These are phyloP conservation scores for Plantago rigida DNA, from an alignment of 305 asterid genomes.

Conservation along the genomic window DNA sequence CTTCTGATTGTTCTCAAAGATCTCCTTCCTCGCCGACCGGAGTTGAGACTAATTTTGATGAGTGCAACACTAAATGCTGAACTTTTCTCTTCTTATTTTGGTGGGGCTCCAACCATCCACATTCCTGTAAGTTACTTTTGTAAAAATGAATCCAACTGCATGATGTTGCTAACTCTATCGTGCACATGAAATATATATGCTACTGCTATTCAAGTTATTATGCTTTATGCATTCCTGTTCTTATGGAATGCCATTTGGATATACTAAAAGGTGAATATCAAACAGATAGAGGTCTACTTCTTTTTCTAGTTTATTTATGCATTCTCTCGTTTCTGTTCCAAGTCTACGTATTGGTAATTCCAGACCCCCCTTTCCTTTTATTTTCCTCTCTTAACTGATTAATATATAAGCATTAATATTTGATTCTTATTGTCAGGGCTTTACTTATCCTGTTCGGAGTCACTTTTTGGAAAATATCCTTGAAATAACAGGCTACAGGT, in stretches of 20 bases:
- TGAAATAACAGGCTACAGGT: conserved; percentile 63
- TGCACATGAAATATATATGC: too few relatives aligned
- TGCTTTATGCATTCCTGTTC: too few relatives aligned
- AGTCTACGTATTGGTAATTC: neutral
- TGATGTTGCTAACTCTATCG: conserved; percentile 1
- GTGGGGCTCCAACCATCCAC: conserved; percentile 76
- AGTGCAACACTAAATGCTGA: conserved; percentile 91
- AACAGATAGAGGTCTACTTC: too few relatives aligned
- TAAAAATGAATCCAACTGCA: conserved; percentile 11
- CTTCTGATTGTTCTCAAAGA: conserved; percentile 84
- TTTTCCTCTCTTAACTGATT: conserved; percentile 11
- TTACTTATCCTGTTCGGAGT: conserved; percentile 77
- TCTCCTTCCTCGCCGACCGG: conserved; percentile 83
- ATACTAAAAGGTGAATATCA: too few relatives aligned
- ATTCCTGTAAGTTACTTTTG: conserved; percentile 57
- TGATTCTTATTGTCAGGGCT: conserved; percentile 49
- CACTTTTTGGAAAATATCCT: conserved; percentile 71
- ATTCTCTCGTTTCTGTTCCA: too few relatives aligned
- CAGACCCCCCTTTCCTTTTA: neutral
- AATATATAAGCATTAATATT: neutral
- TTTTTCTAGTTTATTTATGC: too few relatives aligned
- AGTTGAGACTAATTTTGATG: conserved; percentile 74
- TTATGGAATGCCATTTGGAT: too few relatives aligned
- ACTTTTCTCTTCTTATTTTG: conserved; percentile 80
- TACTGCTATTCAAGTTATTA: neutral